Evolutionary conservation across 2,329 filamentous ascomycete species (phyloP).

Genomic region (Claviceps arundinis): DNA sequence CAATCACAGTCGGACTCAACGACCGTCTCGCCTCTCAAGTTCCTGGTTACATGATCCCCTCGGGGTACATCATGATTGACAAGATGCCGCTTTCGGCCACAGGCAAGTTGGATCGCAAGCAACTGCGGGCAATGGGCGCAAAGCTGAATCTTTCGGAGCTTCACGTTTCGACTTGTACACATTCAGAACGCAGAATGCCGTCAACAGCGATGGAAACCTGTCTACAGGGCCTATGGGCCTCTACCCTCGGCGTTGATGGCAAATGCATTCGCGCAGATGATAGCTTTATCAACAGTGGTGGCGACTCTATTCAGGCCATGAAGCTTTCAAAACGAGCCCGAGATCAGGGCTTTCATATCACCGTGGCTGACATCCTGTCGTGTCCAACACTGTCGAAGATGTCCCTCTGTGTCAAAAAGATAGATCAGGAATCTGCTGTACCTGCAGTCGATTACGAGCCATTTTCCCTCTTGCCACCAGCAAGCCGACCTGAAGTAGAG

Average conservation of each 20-base stretch:
- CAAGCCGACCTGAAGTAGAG: not conserved
- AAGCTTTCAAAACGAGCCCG: not conserved
- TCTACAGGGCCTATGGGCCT: slow-evolving; percentile 8
- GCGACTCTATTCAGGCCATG: slow-evolving; percentile 8
- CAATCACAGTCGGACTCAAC: not conserved
- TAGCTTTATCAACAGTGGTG: slow-evolving; percentile 7
- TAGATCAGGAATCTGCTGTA: not conserved
- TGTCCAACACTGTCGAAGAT: not conserved
- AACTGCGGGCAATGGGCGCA: not conserved
- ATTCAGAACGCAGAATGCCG: slow-evolving; percentile 3
- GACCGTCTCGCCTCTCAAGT: not conserved
- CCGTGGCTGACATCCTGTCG: slow-evolving; percentile 2
- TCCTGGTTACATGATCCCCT: slow-evolving; percentile 2
- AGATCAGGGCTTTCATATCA: not conserved
- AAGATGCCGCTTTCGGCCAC: slow-evolving; percentile 1
- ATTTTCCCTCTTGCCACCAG: slow-evolving; percentile 2
- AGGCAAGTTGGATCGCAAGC: slow-evolving; percentile 3
- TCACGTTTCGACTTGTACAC: not conserved
- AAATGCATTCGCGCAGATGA: slow-evolving; percentile 3
- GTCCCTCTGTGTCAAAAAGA: not conserved
- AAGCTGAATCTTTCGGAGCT: not conserved
- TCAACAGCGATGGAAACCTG: slow-evolving; percentile 6
- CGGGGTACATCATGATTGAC: slow-evolving; percentile 1
- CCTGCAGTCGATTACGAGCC: not conserved
- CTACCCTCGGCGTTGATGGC: not conserved